Conservation (phyloP, 495 filamentous ascomycete species). For the Daldinia caldariorum region DNA sequence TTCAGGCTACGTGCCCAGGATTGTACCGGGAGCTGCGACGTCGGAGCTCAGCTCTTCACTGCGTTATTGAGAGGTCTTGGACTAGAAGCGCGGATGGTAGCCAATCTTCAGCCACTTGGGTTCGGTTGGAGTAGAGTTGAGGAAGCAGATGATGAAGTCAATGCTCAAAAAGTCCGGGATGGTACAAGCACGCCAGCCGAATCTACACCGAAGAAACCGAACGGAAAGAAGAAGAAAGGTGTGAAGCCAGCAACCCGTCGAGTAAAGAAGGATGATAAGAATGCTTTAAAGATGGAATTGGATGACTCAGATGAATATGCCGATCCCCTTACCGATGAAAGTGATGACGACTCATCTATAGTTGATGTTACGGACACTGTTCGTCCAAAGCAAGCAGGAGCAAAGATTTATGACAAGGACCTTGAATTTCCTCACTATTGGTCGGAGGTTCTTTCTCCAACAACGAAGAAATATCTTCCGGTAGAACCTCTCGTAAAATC, state of each 20-base stretch:
- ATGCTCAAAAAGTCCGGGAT: conserved; percentile 33
- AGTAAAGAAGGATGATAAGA: conserved; percentile 43
- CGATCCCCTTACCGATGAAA: conserved; percentile 51
- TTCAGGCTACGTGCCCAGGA: conserved; percentile 74
- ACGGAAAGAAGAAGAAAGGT: conserved; percentile 33
- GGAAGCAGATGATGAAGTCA: conserved; percentile 64
- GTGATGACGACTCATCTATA: conserved; percentile 54
- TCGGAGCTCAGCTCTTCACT: conserved; percentile 90
- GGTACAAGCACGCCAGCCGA: conserved; percentile 19
- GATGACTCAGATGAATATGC: conserved; percentile 52
- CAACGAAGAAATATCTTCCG: conserved; percentile 77
- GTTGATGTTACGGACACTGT: conserved; percentile 48
- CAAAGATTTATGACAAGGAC: conserved; percentile 68
- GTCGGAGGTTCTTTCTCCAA: conserved; percentile 86
- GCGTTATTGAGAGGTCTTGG: conserved; percentile 85
- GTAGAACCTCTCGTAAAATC: conserved; percentile 79
- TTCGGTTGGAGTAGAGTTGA: conserved; percentile 93
- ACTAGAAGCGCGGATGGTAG: conserved; percentile 81
- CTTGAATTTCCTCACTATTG: conserved; percentile 90
- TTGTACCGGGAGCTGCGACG: conserved; percentile 85
- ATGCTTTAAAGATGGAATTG: conserved; percentile 60
- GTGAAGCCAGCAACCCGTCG: conserved; percentile 38
- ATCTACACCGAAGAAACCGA: conserved; percentile 33
- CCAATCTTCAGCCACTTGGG: conserved; percentile 85
- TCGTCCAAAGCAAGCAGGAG: conserved; percentile 32